Evolutionary conservation across 2,329 filamentous ascomycete genomes (phyloP), one percentile per base, ranked within the genome.

Genomic region (Microcyclosporella mali): DNA sequence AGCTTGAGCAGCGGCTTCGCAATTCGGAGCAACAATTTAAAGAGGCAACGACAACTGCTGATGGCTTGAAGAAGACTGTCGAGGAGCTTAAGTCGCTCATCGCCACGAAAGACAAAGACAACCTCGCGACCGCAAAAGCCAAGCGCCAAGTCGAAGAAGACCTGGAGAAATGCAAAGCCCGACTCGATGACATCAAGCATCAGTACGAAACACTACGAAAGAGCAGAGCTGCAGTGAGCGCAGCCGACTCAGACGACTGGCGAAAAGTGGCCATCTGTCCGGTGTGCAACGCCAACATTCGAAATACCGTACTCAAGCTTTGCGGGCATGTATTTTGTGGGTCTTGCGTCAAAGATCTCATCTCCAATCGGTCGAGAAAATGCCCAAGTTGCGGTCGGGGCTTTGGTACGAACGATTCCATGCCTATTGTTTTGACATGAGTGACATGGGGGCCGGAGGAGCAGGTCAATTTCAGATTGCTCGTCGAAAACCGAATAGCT

Each of bases 311-410:
- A 8, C 77, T 98, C 64, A 94, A 92, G 69, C 88, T 86, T 1
- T 98, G 92, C 64, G 92, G 92, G 1, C 92, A 98, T 65, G 79
- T 94, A 37, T 95, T 97, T 66, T 98, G 92, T 75, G 82, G 83
- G 60, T 77, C 81, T 36, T 98, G 92, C 62, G 85, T 97, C 17
- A 87, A 95, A 52, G 85, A 94, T 59, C 82, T 92, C 44, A 81
- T 95, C 49, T 81, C 80, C 34, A 94, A 92, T 59, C 85, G 92
- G 28, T 89, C 90, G 69, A 79, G 92, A 54, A 97, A 97, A 66
- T 98, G 92, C 60, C 92, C 92, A 2, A 90, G 87, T 56, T 98
- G 94, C 72, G 88, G 85, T 58, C 85, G 85, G 66, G 81, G 87
- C 3, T 98, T 98, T 63, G 90, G 94, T 58, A 85, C 81, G 63